Evolutionary conservation across 345 rosid genomes (phyloP).

Genomic region (Rhizophora apiculata): DNA sequence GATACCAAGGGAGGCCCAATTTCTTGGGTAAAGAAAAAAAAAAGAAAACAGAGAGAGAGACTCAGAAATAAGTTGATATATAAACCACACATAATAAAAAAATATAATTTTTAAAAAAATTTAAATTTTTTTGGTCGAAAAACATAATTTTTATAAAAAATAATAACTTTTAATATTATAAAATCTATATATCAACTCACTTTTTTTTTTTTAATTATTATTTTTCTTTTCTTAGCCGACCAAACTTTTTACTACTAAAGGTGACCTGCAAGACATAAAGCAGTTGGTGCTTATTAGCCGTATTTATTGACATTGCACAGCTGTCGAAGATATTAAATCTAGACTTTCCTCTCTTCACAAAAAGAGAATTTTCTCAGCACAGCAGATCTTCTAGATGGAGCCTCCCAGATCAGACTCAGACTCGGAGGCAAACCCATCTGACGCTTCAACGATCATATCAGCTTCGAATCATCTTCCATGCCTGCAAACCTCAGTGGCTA

Average conservation of each 20-base stretch:
- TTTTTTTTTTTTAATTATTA: no score
- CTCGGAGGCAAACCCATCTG: constrained; percentile 25
- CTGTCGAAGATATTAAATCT: constrained; percentile 30
- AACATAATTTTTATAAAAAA: no score
- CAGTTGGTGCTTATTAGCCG: constrained; percentile 15
- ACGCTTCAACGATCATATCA: constrained; percentile 35
- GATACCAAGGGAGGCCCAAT: not conserved
- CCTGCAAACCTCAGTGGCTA: constrained; percentile 11
- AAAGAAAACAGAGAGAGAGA: no score
- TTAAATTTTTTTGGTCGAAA: no score
- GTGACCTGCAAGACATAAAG: constrained; percentile 5
- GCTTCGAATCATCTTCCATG: constrained; percentile 21
- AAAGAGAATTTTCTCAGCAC: not conserved
- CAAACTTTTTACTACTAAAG: no score
- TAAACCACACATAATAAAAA: no score
- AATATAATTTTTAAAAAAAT: no score
- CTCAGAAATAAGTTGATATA: no score
- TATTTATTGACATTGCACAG: constrained; percentile 21
- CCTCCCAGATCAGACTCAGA: constrained; percentile 29
- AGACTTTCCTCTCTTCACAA: constrained; percentile 1
- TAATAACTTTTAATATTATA: no score
- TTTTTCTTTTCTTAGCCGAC: no score
- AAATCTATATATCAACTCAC: no score
- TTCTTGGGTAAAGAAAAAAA: no score
- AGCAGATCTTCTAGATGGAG: constrained; percentile 26